These are phyloP conservation scores for Scheffersomyces segobiensis DNA, from an alignment of 1,139 yeast genomes.

Conservation along the genomic window DNA sequence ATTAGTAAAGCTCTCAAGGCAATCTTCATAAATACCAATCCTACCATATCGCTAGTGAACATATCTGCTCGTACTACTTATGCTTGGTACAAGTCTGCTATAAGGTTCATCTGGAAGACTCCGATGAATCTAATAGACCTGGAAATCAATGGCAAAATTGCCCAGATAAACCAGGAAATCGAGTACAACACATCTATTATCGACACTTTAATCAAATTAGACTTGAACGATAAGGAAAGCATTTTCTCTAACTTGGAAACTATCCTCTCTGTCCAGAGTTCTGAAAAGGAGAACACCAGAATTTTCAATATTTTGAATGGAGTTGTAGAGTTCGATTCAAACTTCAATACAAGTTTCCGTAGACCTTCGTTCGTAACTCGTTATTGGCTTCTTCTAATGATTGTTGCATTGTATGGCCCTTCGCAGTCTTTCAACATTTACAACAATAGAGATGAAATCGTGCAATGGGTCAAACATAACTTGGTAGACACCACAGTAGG, in stretches of 20 bases:
- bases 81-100: conserved; percentile 5
- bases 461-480: conserved; percentile 57
- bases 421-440: conserved; percentile 41
- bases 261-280: conserved; percentile 8
- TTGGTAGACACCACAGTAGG: conserved; percentile 64
- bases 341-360: conserved; percentile 17
- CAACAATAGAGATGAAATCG: conserved; percentile 52
- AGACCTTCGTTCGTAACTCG: conserved; percentile 54
- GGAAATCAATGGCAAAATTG: conserved; percentile 23
- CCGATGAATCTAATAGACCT: conserved; percentile 20
- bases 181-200: conserved; percentile 19
- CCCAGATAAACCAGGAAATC: conserved; percentile 20
- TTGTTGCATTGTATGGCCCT: conserved; percentile 52
- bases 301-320: conserved; percentile 9
- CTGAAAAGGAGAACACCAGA: conserved; percentile 10
- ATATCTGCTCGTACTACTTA: conserved; percentile 2
- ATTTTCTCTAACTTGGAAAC: conserved; percentile 9
- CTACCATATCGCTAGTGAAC: conserved; percentile 7
- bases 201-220: conserved; percentile 21
- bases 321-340: conserved; percentile 9
- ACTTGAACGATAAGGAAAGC: conserved; percentile 10
- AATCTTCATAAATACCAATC: conserved; percentile 7
- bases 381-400: conserved; percentile 64
- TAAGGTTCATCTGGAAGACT: conserved; percentile 15
- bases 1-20: conserved; percentile 1